Conservation (phyloP, 1,139 yeast species). For the Candida sp. region DNA sequence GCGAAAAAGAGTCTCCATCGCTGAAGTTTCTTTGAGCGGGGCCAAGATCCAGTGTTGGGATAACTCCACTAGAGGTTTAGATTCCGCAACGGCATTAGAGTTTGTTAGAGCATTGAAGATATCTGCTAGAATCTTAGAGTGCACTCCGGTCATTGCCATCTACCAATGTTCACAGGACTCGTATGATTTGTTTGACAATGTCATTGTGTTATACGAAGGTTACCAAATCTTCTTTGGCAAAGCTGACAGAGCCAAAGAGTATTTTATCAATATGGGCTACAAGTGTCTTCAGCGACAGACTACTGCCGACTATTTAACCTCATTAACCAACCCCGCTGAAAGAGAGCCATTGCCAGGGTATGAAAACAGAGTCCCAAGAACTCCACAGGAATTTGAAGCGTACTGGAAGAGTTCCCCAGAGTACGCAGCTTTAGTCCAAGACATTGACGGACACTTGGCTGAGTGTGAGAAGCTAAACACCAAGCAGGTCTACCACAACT, state of each 20-base stretch:
- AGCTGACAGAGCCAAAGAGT: constrained; percentile 57
- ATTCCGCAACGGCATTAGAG: constrained; percentile 69
- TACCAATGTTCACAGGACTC: constrained; percentile 51
- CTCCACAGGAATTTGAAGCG: constrained; percentile 26
- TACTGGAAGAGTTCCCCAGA: constrained; percentile 28
- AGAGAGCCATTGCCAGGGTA: constrained; percentile 56
- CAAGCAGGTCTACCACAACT: constrained; percentile 17
- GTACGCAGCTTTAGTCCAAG: constrained; percentile 15
- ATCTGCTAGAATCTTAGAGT: constrained; percentile 58
- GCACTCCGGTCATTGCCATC: constrained; percentile 75
- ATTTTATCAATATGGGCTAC: constrained; percentile 52
- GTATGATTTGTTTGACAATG: constrained; percentile 71
- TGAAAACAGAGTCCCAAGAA: constrained; percentile 27
- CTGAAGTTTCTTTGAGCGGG: constrained; percentile 42
- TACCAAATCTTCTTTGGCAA: constrained; percentile 79
- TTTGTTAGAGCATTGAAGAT: constrained; percentile 71
- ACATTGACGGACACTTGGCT: constrained; percentile 20
- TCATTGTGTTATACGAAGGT: constrained; percentile 74
- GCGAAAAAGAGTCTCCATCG: constrained; percentile 48
- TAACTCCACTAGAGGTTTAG: constrained; percentile 65
- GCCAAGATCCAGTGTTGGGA: constrained; percentile 60
- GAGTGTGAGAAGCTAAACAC: constrained; percentile 10
- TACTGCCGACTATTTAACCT: constrained; percentile 81
- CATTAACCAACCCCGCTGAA: constrained; percentile 73
- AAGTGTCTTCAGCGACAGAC: constrained; percentile 77